Base-by-base conservation (phyloP, 148 eudicot genomes). In the Vaccinium darrowii region DNA sequence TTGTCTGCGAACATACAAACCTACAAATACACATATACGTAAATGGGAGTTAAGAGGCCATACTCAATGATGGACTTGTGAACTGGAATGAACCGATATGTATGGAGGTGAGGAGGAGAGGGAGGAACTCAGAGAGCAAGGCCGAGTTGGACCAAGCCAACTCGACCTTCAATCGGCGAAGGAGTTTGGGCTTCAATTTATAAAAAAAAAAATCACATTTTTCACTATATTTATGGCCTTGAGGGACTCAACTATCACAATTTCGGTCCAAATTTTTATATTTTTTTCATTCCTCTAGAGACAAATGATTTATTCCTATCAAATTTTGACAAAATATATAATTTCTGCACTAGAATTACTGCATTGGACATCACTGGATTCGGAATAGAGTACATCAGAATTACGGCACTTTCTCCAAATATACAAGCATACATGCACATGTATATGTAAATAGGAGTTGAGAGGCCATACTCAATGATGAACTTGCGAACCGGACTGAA, bases 401-500 rank as follows among this genome's bases (percentile, higher is more conserved):
- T 43, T 43, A 43, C 47, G 47, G 47, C 47, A 43, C 47, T 43
- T 43, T 43, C 47, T 43, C 47, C 47, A 43, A 43, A 43, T 43
- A 43, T 43, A 43, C 47, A 43, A 43, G 47, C 47, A 43, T 43
- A 43, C 47, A 43, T 43, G 47, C 47, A 43, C 7, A 60, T 4
- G 11, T 49, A 39, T 16, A 71, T 8, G 36, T 39, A 71, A 47
- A 9, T 52, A 25, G 57, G 73, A 23, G 63, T 7, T 16, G 51
- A 71, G 14, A 30, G 75, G 6, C 78, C 93, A 15, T 85, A 96
- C 99, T 92, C 88, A 47, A 85, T 86, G 60, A 90, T 83, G 58
- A 88, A 88, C 87, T 90, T 92, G 81, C 99, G 97, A 82, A 92
- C 91, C 23, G 99, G 98, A 57, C 95, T 92, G 75, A 85, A 91